A percentile compares a stretch with the other conserved stretches of the same genome.
Evolutionary conservation across 441 rosid genomes (phyloP).

Genomic region (Pelargonium fulgidum): DNA sequence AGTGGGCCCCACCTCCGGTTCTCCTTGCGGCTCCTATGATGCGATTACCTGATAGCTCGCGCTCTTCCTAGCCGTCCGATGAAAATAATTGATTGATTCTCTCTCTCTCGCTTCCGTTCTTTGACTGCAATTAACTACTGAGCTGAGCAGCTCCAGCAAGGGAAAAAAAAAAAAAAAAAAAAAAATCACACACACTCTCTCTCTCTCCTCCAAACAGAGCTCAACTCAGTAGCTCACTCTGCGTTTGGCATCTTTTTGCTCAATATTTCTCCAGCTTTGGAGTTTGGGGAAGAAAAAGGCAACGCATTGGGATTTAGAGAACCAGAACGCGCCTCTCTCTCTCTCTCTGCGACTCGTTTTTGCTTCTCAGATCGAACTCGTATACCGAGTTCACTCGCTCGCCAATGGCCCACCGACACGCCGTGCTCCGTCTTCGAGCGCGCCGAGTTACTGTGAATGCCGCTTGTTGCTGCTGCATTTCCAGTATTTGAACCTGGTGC

Average conservation of each 20-base stretch:
- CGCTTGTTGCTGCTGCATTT: constrained; percentile 23
- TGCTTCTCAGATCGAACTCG: constrained; percentile 10
- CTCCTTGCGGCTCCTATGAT: constrained; percentile 24
- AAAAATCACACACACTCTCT: neutral
- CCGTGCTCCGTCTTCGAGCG: neutral
- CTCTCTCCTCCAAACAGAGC: neutral
- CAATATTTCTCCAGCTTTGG: constrained; percentile 17
- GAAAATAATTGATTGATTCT: constrained; percentile 17
- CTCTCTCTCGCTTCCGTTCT: constrained; percentile 2
- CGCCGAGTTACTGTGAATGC: constrained; percentile 14
- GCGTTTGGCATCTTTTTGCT: constrained; percentile 11
- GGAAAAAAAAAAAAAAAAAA: too few species aligned
- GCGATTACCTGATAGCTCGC: constrained; percentile 20
- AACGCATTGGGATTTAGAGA: constrained; percentile 8
- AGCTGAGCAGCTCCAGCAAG: neutral
- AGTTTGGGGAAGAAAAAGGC: constrained; percentile 15
- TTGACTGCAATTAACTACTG: neutral
- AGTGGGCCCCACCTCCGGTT: constrained; percentile 20
- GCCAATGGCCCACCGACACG: constrained; percentile 29
- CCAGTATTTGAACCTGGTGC: constrained; percentile 1
- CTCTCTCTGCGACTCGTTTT: neutral
- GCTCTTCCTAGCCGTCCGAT: constrained; percentile 35
- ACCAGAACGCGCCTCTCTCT: too few species aligned
- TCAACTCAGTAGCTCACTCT: neutral
- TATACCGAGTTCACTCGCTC: constrained; percentile 1